Evolutionary conservation across 2,329 filamentous ascomycete genomes (phyloP).

Genomic region (Ceratocystis lukuohia): DNA sequence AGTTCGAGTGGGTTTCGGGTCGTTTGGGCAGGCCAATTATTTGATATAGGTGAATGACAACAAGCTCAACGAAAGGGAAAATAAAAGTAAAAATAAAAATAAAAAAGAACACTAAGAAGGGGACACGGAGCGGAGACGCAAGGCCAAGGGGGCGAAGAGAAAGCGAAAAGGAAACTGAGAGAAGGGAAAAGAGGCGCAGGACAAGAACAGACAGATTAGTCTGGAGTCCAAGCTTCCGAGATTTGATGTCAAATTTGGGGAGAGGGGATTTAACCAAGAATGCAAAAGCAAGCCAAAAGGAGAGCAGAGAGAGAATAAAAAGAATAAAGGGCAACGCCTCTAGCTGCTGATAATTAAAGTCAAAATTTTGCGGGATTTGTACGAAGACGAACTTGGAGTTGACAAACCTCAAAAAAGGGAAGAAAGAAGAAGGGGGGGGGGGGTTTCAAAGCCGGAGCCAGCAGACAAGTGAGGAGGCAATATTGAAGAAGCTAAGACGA

Average conservation of each 20-base stretch:
- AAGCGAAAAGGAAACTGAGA: neutral
- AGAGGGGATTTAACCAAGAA: too few species aligned
- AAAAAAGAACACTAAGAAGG: neutral
- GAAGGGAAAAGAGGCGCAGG: neutral
- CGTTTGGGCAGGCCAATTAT: too few species aligned
- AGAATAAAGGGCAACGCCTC: neutral
- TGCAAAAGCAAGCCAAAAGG: neutral
- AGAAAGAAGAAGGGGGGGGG: neutral
- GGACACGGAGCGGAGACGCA: slow-evolving; percentile 2
- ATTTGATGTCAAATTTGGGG: neutral
- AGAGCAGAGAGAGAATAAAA: neutral
- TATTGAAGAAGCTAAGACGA: neutral
- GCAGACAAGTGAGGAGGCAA: neutral
- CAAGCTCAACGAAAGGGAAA: neutral
- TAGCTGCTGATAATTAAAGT: too few species aligned
- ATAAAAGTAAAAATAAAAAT: neutral
- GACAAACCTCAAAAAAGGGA: neutral
- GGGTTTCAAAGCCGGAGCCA: neutral
- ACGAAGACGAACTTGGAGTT: slow-evolving; percentile 2
- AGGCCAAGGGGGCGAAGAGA: neutral
- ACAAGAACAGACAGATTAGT: neutral
- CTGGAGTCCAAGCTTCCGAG: slow-evolving; percentile 1
- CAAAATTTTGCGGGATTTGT: neutral
- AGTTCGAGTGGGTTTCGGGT: neutral
- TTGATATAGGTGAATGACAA: too few species aligned